Evolutionary conservation across 2,329 filamentous ascomycete genomes (phyloP).

Genomic region (Fusarium brevicatenulatum): DNA sequence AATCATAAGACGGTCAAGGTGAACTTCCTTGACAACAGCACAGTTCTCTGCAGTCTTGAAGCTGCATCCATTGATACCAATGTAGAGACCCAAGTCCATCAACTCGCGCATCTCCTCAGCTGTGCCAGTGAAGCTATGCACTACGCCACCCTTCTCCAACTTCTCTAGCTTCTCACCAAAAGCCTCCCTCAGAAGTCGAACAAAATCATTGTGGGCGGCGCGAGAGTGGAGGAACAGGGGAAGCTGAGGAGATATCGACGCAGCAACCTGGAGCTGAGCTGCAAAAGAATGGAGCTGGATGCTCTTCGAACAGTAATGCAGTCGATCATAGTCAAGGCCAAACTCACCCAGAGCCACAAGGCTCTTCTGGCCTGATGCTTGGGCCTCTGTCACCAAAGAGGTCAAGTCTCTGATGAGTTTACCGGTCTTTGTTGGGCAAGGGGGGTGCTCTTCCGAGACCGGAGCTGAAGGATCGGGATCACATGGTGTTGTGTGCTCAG

Average conservation of each 20-base stretch:
- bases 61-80: constrained; percentile 97
- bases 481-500: constrained; percentile 62
- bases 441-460: constrained; percentile 60
- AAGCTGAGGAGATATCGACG: constrained; percentile 74
- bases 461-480: constrained; percentile 62
- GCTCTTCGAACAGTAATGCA: constrained; percentile 82
- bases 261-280: constrained; percentile 81
- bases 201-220: constrained; percentile 87
- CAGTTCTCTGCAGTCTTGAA: constrained; percentile 95
- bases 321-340: constrained; percentile 93
- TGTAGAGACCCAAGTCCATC: constrained; percentile 82
- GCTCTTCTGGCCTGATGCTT: constrained; percentile 52
- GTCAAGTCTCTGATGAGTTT: constrained; percentile 69
- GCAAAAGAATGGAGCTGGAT: constrained; percentile 88
- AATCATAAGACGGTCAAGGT: constrained; percentile 84
- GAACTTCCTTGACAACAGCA: constrained; percentile 81
- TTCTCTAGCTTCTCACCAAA: constrained; percentile 69
- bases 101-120: constrained; percentile 84
- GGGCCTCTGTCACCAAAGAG: constrained; percentile 69
- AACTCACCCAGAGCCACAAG: constrained; percentile 93
- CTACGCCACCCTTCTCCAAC: constrained; percentile 80
- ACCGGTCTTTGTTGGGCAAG: constrained; percentile 57
- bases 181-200: constrained; percentile 70
- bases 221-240: constrained; percentile 94
- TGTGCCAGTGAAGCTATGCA: constrained; percentile 95